Evolutionary conservation across 768 basidiomycete genomes (phyloP).

Genomic region (Leccinum sublutescens): DNA sequence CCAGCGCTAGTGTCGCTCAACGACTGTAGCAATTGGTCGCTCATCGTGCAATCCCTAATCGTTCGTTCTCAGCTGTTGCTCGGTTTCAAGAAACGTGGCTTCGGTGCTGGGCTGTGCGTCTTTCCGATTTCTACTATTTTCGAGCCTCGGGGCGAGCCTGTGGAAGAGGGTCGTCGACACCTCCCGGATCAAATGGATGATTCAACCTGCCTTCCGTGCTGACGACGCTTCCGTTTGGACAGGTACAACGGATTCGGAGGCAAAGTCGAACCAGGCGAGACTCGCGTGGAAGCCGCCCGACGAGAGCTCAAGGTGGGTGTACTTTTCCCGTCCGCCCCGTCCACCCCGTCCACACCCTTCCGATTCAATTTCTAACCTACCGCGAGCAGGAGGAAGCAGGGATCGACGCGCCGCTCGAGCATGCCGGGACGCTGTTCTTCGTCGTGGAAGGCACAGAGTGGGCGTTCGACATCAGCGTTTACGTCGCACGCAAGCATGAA

Average conservation of each 20-base stretch:
- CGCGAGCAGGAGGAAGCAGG: constrained; percentile 76
- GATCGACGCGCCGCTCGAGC: constrained; percentile 59
- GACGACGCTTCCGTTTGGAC: not conserved
- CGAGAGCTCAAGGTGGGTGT: constrained; percentile 64
- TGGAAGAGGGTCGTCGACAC: not conserved
- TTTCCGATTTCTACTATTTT: not conserved
- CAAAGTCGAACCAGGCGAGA: constrained; percentile 78
- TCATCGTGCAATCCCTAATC: not conserved
- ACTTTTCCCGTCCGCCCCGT: not conserved
- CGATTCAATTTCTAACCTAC: not conserved
- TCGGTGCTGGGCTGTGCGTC: constrained; percentile 60
- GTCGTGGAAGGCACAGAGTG: constrained; percentile 49
- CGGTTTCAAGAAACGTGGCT: constrained; percentile 78
- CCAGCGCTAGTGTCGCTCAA: not conserved
- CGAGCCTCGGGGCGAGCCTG: not conserved
- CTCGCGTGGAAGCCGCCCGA: constrained; percentile 62
- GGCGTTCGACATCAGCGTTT: constrained; percentile 74
- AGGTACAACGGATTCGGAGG: constrained; percentile 92
- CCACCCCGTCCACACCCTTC: not conserved
- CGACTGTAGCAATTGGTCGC: not conserved
- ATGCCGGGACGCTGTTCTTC: constrained; percentile 68
- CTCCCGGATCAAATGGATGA: not conserved
- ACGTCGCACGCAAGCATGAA: constrained; percentile 56
- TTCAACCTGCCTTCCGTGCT: not conserved
- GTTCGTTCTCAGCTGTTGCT: constrained; percentile 64